Evolutionary conservation across 2,329 filamentous ascomycete species (phyloP).

Genomic region (Fusarium sp.): DNA sequence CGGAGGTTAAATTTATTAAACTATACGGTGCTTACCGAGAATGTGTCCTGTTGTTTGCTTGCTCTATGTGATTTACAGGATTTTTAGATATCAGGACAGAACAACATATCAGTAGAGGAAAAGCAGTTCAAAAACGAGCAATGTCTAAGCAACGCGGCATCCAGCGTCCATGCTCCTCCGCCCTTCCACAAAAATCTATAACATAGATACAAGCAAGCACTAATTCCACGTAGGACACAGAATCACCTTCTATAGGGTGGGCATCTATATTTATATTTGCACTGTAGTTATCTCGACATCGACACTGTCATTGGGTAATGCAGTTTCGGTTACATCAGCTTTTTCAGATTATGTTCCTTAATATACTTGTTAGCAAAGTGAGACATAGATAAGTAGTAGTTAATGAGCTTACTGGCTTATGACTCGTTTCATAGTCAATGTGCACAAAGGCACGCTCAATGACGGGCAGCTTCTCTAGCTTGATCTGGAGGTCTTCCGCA

Average conservation of each 20-base stretch:
- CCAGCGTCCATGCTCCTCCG: too few relatives aligned
- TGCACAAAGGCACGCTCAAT: conserved; percentile 96
- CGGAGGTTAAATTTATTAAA: background rate
- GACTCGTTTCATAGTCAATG: conserved; percentile 98
- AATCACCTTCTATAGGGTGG: background rate
- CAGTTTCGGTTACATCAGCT: background rate
- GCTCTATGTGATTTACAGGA: too few relatives aligned
- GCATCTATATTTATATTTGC: background rate
- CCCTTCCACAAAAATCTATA: too few relatives aligned
- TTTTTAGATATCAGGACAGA: too few relatives aligned
- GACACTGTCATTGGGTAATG: background rate
- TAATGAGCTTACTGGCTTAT: conserved; percentile 71
- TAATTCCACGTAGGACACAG: too few relatives aligned
- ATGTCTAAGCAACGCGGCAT: too few relatives aligned
- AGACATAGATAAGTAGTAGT: background rate
- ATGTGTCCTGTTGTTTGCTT: too few relatives aligned
- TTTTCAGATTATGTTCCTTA: background rate
- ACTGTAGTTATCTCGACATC: background rate
- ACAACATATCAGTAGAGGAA: too few relatives aligned
- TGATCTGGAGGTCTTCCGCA: conserved; percentile 92
- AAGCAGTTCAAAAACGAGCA: too few relatives aligned
- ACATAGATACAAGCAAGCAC: too few relatives aligned
- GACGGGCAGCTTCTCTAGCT: conserved; percentile 89
- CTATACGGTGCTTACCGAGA: too few relatives aligned
- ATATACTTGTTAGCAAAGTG: background rate